Conservation (phyloP, 495 filamentous ascomycete genomes). For the Aspergillus baeticus region DNA sequence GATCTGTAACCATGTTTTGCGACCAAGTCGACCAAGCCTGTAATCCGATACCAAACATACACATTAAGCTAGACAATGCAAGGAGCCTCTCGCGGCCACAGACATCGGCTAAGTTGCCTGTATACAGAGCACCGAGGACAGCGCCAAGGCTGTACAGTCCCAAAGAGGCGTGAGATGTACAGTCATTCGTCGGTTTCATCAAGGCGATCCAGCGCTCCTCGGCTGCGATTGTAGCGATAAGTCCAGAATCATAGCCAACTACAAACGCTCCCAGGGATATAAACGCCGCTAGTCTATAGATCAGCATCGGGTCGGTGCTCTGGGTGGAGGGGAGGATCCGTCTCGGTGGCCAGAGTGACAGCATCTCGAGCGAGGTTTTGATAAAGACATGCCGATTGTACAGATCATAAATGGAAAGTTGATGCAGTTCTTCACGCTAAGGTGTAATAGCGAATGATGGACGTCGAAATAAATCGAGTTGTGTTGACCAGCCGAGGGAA, state of each 20-base stretch:
- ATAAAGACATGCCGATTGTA: too few species aligned
- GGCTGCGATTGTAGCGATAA: conserved; percentile 70
- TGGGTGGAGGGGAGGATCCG: conserved; percentile 9
- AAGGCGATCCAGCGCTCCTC: conserved; percentile 24
- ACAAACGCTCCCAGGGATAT: conserved; percentile 65
- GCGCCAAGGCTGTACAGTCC: conserved; percentile 61
- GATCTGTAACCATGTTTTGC: conserved; percentile 38
- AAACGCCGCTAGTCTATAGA: conserved; percentile 27
- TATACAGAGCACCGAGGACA: conserved; percentile 60
- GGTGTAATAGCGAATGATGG: too few species aligned
- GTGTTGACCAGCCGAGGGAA: too few species aligned
- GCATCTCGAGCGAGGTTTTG: not conserved
- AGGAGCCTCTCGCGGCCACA: conserved; percentile 72
- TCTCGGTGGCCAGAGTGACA: conserved; percentile 16
- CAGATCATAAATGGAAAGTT: too few species aligned
- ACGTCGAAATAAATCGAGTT: too few species aligned
- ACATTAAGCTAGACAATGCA: conserved; percentile 62
- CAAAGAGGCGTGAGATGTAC: conserved; percentile 3
- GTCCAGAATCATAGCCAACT: conserved; percentile 63
- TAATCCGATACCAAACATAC: conserved; percentile 67
- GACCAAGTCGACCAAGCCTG: conserved; percentile 41
- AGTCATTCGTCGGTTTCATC: conserved; percentile 22
- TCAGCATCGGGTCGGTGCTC: too few species aligned
- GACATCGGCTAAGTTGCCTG: conserved; percentile 68
- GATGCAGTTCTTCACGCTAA: too few species aligned